Evolutionary conservation across 768 basidiomycete genomes (phyloP), one percentile per base, ranked within the genome.

Genomic region (Naganishia onofrii): DNA sequence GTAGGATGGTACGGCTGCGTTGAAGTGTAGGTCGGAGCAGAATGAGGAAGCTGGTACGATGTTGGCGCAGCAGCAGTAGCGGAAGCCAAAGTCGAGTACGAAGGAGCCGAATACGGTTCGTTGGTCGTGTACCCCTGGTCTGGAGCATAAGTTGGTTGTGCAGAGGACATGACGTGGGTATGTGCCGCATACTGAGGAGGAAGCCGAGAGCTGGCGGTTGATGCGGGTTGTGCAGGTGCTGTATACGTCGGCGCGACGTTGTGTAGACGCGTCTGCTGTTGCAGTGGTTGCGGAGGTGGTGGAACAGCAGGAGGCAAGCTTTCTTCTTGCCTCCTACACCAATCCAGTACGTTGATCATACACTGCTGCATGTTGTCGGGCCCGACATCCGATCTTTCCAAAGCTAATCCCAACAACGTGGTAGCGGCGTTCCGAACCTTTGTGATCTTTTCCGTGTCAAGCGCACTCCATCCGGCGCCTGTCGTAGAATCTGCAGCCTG

Each of bases 61-160:
- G 60, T 17, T 26, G 60, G 60, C 10, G 60, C 60, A 63, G 60
- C 60, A 58, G 57, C 57, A 42, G 60, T 42, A 44, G 60, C 60
- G 23, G 60, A 63, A 23, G 60, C 60, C 38, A 63, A 63, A 5
- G 60, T 63, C 23, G 60, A 63, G 38, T 63, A 63, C 8, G 60
- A 28, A 2, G 60, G 42, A 8, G 60, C 38, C 1, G 60, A 19
- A 63, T 63, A 63, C 23, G 46, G 60, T 10, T 63, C 42, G 38
- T 63, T 63, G 3, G 48, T 51, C 23, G 36, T 42, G 38, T 63
- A 44, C 23, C 57, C 57, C 10, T 63, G 38, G 21, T 63, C 23
- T 26, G 2, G 21, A 8, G 38, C 42, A 36, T 63, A 63, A 0
- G 36, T 38, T 38, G 57, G 38, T 28, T 63, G 60, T 36, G 60